Evolutionary conservation across 192 early-diverging fungal species (phyloP).

Genomic region (Gamsiella multidivaricata): DNA sequence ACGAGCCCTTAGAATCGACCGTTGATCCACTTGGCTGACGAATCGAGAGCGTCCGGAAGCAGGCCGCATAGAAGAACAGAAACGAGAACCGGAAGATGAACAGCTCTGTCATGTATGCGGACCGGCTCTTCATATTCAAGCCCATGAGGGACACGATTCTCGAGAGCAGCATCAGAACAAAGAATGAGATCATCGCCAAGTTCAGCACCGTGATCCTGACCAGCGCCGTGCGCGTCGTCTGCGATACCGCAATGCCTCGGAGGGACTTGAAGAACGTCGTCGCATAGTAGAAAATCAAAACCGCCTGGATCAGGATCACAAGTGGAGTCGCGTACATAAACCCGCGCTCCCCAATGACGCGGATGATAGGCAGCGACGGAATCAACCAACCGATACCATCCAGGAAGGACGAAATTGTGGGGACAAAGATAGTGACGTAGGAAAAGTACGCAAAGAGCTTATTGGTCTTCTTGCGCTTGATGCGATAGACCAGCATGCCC

Average conservation of each 20-base stretch:
- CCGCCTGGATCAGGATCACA: conserved; percentile 44
- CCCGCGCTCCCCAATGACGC: conserved; percentile 45
- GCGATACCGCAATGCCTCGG: conserved; percentile 30
- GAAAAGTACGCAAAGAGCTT: conserved; percentile 36
- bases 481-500: conserved; percentile 43
- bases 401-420: conserved; percentile 37
- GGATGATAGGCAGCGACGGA: conserved; percentile 34
- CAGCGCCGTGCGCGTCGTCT: conserved; percentile 38
- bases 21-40: conserved; percentile 50
- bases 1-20: conserved; percentile 30
- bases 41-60: conserved; percentile 49
- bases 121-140: conserved; percentile 30
- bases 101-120: conserved; percentile 41
- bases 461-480: conserved; percentile 42
- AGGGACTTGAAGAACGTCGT: conserved; percentile 47
- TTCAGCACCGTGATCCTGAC: conserved; percentile 49
- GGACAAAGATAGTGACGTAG: conserved; percentile 42
- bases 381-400: conserved; percentile 49
- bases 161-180: conserved; percentile 47
- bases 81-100: conserved; percentile 49
- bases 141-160: conserved; percentile 43
- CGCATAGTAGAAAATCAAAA: conserved; percentile 43
- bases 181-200: conserved; percentile 55
- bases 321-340: conserved; percentile 39
- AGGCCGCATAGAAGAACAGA: conserved; percentile 46